Conservation (phyloP, 116 monocot genomes). For the Dioscorea cayenensis region DNA sequence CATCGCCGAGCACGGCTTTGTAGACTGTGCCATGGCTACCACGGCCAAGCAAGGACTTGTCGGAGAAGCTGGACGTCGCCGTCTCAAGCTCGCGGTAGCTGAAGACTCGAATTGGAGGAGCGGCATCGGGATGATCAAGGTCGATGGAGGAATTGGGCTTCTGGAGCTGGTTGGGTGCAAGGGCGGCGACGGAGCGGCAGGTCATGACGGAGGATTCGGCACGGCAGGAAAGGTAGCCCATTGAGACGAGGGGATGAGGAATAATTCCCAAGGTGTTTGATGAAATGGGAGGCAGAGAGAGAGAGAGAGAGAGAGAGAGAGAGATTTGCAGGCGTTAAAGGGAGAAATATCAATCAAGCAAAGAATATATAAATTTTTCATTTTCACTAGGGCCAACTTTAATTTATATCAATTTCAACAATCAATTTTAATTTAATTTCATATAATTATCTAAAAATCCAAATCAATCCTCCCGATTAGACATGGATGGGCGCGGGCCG, state of each 20-base stretch:
- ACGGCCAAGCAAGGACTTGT: conserved; percentile 52
- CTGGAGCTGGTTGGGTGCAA: background rate
- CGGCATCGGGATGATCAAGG: background rate
- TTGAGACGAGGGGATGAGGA: background rate
- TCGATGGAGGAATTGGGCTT: background rate
- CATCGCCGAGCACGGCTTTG: conserved; percentile 27
- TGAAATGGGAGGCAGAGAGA: background rate
- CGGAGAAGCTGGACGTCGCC: conserved; percentile 63
- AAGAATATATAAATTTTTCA: too few species aligned
- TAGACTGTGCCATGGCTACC: conserved; percentile 75
- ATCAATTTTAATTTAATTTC: too few species aligned
- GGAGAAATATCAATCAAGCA: background rate
- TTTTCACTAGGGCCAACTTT: too few species aligned
- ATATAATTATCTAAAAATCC: too few species aligned
- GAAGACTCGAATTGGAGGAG: conserved; percentile 22
- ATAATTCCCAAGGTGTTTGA: background rate
- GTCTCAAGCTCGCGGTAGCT: conserved; percentile 35
- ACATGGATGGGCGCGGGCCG: too few species aligned
- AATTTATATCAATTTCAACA: too few species aligned
- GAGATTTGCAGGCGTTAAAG: background rate
- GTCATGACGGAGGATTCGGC: conserved; percentile 23
- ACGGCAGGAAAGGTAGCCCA: conserved; percentile 38
- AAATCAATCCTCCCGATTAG: too few species aligned
- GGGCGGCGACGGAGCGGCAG: conserved; percentile 26
- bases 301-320: background rate